phyloP scores from a whole-genome alignment of 2,329 filamentous ascomycete species.

The Ceratocystis lukuohia region DNA sequence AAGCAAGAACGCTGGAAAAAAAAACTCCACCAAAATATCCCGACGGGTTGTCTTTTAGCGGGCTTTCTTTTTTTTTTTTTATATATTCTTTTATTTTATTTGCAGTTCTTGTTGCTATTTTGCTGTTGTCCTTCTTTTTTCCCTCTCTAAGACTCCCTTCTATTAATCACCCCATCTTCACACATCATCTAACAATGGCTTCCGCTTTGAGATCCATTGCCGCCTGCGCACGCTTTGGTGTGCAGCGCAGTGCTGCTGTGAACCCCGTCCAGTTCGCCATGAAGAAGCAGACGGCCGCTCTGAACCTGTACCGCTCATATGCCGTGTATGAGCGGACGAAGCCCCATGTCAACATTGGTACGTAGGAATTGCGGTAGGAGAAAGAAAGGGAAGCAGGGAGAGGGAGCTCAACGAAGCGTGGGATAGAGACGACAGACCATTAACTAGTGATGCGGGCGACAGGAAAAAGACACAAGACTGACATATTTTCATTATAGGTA shows the following conservation, averaged over 20 bases:
- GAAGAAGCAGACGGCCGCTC: conserved; percentile 48
- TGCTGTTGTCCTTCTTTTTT: not conserved
- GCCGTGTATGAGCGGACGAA: conserved; percentile 75
- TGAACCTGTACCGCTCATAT: conserved; percentile 53
- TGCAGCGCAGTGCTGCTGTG: conserved; percentile 52
- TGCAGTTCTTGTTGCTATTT: conserved; percentile 2
- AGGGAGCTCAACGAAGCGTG: not conserved
- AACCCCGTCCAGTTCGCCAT: conserved; percentile 66
- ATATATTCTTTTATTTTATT: conserved; percentile 10
- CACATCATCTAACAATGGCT: conserved; percentile 49
- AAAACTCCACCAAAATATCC: conserved; percentile 1
- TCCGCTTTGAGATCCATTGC: conserved; percentile 63
- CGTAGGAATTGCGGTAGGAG: conserved; percentile 21
- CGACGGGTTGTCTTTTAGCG: not conserved
- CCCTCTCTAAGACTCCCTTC: not conserved
- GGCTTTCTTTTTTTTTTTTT: not conserved
- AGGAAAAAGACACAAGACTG: conserved; percentile 15
- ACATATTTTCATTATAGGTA: conserved; percentile 42
- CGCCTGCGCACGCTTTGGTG: conserved; percentile 64
- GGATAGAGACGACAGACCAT: not conserved
- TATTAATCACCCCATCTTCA: not conserved
- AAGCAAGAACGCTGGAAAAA: not conserved
- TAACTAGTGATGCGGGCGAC: not conserved
- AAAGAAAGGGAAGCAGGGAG: not conserved
- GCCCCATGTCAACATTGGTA: conserved; percentile 97